Base-by-base conservation (phyloP, 306 rosid species). In the Glycine tomentella region DNA sequence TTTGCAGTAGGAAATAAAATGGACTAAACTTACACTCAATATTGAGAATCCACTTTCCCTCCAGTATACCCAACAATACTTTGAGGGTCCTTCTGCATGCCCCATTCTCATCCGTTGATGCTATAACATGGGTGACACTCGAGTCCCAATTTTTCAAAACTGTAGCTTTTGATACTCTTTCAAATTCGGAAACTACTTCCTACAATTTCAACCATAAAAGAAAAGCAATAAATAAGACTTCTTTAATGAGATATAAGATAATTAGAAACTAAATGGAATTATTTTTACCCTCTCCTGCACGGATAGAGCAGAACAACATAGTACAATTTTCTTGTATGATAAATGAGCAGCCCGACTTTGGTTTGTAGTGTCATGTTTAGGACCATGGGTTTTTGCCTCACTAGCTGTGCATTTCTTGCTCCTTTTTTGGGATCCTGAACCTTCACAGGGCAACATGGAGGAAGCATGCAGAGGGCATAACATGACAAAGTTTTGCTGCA, bases 31-130 rank as follows among this genome's bases (percentile, higher is more conserved):
- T 81, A 93, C 99, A 95, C 52, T 80, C 90, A 82, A 89, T 78
- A 61, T 77, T 87, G 70, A 95, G 84, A 84, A 95, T 88, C 99
- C 99, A 95, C 85, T 89, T 95, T 74, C 99, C 99, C 82, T 90
- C 92, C 86, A 95, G 87, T 74, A 93, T 93, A 77, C 94, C 99
- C 91, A 90, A 9, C 85, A 95, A 84, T 69, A 90, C 92, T 89
- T 95, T 95, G 76, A 95, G 93, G 80, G 99, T 95, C 84, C 99
- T 90, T 89, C 48, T 91, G 83, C 97, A 93, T 78, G 98, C 97
- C 58, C 91, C 90, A 81, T 85, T 90, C 88, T 91, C 93, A 88
- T 91, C 91, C 8, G 85, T 86, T 81, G 99, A 87, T 42, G 97
- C 96, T 86, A 95, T 88, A 75, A 95, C 89, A 84, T 95, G 99